Evolutionary conservation across 108 stramenopile species (phyloP), one percentile per base, ranked within the genome.

Genomic region (Nitzschia sp.): DNA sequence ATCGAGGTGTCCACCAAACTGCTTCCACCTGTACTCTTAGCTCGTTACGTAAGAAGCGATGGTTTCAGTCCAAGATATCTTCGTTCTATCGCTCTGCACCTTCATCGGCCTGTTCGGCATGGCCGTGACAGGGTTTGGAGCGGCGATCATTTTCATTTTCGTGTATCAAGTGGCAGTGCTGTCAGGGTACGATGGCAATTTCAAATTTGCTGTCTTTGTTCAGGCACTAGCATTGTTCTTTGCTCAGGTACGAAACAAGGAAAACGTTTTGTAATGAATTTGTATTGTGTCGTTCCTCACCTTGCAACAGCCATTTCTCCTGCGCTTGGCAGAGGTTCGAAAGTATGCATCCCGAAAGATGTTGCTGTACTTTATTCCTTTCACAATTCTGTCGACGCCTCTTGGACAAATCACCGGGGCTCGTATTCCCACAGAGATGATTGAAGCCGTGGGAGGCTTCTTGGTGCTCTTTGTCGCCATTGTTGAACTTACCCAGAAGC

Each of bases 91-190:
- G 10, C 22, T 69, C 10, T 39, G 56, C 37, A 46, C 75, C 52
- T 80, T 76, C 41, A 25, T 77, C 26, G 75, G 75, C 11, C 76
- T 62, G 11, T 44, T 77, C 12, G 79, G 79, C 0, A 75, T 76
- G 26, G 71, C 79, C 7, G 14, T 80, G 14, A 76, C 75, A 0
- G 79, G 78, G 0, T 80, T 80, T 59, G 79, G 75, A 24, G 67
- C 72, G 69, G 79, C 79, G 12, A 76, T 80, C 34, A 68, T 80
- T 22, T 80, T 57, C 51, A 58, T 80, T 8, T 80, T 80, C 53
- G 25, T 80, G 20, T 80, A 67, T 51, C 74, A 75, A 51, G 60
- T 76, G 2, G 22, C 76, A 8, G 70, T 75, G 0, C 44, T 79
- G 20, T 55, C 64, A 8, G 74, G 78, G 0, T 63, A 63, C 26